Percentiles rank a stretch among this genome's conserved stretches.
phyloP scores from a whole-genome alignment of 441 rosid genomes.

The Biscutella auriculata region DNA sequence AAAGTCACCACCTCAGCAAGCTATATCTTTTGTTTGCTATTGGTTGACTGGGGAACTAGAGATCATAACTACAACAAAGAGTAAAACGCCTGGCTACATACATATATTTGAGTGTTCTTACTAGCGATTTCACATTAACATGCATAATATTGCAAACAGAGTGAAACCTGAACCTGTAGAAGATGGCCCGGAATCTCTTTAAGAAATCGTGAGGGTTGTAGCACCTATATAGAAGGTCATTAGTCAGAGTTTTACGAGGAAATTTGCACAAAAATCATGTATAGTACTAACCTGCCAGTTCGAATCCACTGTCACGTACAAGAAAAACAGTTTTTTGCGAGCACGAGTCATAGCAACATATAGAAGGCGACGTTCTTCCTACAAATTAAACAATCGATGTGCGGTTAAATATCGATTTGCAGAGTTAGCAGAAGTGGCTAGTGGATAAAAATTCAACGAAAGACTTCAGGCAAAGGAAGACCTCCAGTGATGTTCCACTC shows the following conservation, averaged over 20 bases:
- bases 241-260: no score
- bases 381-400: conserved; percentile 17
- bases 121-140: conserved; percentile 2
- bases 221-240: conserved; percentile 40
- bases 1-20: no score
- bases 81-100: no score
- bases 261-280: no score
- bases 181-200: conserved; percentile 84
- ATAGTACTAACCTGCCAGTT: conserved; percentile 78
- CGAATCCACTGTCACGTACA: conserved; percentile 69
- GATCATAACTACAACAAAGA: no score
- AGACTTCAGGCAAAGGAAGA: conserved; percentile 11
- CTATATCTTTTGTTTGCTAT: no score
- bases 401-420: not conserved
- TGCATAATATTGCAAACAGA: not conserved
- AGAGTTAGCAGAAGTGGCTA: not conserved
- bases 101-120: not conserved
- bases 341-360: conserved; percentile 99
- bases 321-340: conserved; percentile 66
- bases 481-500: conserved; percentile 63
- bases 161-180: conserved; percentile 48
- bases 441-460: not conserved
- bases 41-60: no score
- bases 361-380: conserved; percentile 90
- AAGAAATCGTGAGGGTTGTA: conserved; percentile 89